Percentiles rank a stretch among this genome's conserved stretches.
These are phyloP conservation scores for Colletotrichum zoysiae DNA, from an alignment of 2,329 filamentous ascomycete genomes.

Conservation along the genomic window DNA sequence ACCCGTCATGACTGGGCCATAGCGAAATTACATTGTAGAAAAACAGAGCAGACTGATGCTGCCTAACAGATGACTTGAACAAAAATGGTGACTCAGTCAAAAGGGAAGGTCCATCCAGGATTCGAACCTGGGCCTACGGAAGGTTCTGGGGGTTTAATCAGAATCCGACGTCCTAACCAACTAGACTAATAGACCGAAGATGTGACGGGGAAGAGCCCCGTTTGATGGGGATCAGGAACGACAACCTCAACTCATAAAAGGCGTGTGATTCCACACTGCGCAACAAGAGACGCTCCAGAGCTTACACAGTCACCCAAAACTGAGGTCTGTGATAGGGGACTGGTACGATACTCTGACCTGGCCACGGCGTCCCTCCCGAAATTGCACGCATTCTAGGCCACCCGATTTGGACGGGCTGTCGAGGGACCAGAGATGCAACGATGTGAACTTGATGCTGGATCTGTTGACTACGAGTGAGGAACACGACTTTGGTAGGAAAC, in stretches of 20 bases:
- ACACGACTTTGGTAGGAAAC: constrained; percentile 10
- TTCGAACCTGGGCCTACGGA: constrained; percentile 42
- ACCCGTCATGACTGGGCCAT: neutral
- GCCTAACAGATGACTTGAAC: neutral
- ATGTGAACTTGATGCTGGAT: neutral
- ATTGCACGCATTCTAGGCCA: neutral
- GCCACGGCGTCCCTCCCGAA: neutral
- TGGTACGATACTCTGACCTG: neutral
- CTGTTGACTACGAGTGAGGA: neutral
- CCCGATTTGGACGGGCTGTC: neutral
- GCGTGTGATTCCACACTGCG: fast-evolving
- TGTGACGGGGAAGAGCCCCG: fast-evolving
- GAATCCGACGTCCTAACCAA: constrained; percentile 43
- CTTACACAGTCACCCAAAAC: too few species aligned
- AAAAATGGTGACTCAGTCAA: neutral
- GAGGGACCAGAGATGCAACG: neutral
- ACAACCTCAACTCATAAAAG: neutral
- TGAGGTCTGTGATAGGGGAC: neutral
- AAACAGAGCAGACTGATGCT: neutral
- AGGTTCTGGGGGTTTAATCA: constrained; percentile 15
- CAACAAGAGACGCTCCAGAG: too few species aligned
- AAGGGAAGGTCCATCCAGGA: constrained; percentile 37
- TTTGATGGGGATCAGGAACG: fast-evolving
- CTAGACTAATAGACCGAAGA: constrained; percentile 39
- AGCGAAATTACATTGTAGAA: too few species aligned